Evolutionary conservation across 164 flowering plant genomes (phyloP).

Genomic region (Amborella trichopoda): DNA sequence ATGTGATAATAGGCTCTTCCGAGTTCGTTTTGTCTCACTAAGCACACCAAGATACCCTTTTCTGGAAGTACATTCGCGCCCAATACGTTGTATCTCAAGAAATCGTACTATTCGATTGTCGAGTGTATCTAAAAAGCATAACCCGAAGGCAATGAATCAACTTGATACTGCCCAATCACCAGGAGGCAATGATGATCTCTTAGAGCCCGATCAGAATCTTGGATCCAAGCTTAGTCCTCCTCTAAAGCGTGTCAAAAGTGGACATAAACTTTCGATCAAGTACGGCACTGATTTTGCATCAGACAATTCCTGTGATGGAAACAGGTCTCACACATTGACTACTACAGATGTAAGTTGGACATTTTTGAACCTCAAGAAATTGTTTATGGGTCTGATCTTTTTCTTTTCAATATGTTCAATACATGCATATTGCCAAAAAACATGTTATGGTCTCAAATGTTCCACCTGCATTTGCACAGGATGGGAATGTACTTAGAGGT

Average conservation of each 20-base stretch:
- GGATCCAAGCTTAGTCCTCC: slow-evolving; percentile 35
- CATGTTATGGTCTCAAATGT: too few species aligned
- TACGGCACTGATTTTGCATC: too few species aligned
- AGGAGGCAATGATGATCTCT: slow-evolving; percentile 25
- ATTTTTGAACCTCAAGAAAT: too few species aligned
- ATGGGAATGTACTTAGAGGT: slow-evolving; percentile 16
- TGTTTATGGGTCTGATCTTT: too few species aligned
- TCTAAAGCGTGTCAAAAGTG: slow-evolving; percentile 46
- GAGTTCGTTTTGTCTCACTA: slow-evolving; percentile 45
- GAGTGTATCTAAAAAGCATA: slow-evolving; percentile 29
- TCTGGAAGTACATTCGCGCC: slow-evolving; percentile 44
- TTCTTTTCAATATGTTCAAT: too few species aligned
- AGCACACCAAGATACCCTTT: slow-evolving; percentile 43
- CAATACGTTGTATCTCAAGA: slow-evolving; percentile 70
- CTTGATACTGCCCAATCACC: slow-evolving; percentile 28
- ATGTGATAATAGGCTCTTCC: slow-evolving; percentile 69
- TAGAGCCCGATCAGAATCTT: slow-evolving; percentile 18
- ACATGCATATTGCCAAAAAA: too few species aligned
- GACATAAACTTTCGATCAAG: too few species aligned
- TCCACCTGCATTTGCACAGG: slow-evolving; percentile 21
- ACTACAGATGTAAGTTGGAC: slow-evolving; percentile 49
- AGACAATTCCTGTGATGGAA: slow-evolving; percentile 26
- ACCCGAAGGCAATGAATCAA: slow-evolving; percentile 16
- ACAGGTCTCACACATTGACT: slow-evolving; percentile 23
- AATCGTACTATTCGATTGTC: slow-evolving; percentile 29